Percentiles rank a stretch among this genome's conserved stretches.
Evolutionary conservation across 2,329 filamentous ascomycete species (phyloP).

Genomic region (Ophiostoma tasmaniense): DNA sequence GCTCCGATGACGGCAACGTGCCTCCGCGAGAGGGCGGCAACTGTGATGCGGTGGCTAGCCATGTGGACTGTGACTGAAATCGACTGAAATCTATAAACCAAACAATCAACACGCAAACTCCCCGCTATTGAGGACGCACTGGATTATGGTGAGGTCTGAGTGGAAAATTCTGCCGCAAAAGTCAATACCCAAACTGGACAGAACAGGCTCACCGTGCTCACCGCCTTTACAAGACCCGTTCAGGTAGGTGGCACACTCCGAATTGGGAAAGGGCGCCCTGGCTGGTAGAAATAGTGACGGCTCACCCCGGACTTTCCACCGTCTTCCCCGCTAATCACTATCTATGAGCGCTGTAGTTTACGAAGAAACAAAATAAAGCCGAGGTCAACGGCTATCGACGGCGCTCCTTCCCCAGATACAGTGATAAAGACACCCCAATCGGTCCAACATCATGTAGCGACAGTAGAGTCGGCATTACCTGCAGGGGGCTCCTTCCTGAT

Average conservation of each 20-base stretch:
- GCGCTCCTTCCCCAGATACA: slow-evolving; percentile 8
- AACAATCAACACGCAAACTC: neutral
- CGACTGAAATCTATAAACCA: neutral
- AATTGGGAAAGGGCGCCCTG: neutral
- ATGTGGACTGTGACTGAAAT: neutral
- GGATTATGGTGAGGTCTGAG: neutral
- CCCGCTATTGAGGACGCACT: neutral
- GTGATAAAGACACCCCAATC: neutral
- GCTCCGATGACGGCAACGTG: neutral
- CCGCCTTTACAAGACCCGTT: neutral
- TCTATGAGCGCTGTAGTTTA: slow-evolving; percentile 1
- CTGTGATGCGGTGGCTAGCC: slow-evolving; percentile 6
- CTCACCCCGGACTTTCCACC: slow-evolving; percentile 13
- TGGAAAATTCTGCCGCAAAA: slow-evolving; percentile 8
- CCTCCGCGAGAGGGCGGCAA: neutral
- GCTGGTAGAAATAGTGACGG: neutral
- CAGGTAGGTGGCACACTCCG: neutral
- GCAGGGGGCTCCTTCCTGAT: slow-evolving; percentile 10
- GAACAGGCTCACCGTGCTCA: neutral
- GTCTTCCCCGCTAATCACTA: neutral
- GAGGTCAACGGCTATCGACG: slow-evolving; percentile 16
- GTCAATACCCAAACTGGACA: neutral
- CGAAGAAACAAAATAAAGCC: neutral
- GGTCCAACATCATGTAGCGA: neutral
- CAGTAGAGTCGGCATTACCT: neutral